A percentile compares a stretch with the other conserved stretches of the same genome.
Conservation (phyloP, 148 eudicot species). For the Limonium bicolor region DNA sequence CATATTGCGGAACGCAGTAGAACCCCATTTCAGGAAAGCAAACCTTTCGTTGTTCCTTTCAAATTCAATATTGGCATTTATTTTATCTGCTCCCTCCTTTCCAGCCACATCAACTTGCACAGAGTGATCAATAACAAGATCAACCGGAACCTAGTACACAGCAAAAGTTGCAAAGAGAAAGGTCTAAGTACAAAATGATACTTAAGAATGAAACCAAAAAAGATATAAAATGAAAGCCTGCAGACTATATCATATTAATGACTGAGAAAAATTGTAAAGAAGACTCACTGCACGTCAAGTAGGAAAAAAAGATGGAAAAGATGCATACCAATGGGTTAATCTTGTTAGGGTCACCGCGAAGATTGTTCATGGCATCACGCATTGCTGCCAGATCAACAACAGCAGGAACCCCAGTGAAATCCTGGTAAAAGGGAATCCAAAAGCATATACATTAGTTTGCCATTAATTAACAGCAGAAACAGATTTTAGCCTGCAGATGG, state of each 20-base stretch:
- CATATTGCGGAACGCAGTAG: slow-evolving; percentile 48
- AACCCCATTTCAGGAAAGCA: slow-evolving; percentile 60
- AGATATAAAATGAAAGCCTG: no score
- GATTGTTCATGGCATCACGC: slow-evolving; percentile 62
- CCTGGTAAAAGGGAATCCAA: slow-evolving; percentile 12
- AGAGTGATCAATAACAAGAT: slow-evolving; percentile 59
- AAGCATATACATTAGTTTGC: neutral
- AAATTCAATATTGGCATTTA: slow-evolving; percentile 54
- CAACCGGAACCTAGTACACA: slow-evolving; percentile 42
- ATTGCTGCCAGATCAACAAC: slow-evolving; percentile 53
- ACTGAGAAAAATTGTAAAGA: no score
- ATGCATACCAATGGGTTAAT: slow-evolving; percentile 43
- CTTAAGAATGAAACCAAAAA: no score
- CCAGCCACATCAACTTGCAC: slow-evolving; percentile 58
- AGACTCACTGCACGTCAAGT: no score
- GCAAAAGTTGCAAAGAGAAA: no score
- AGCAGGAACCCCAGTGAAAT: slow-evolving; percentile 58
- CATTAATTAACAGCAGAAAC: neutral
- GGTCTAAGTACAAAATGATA: no score
- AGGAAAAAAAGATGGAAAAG: neutral
- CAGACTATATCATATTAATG: no score
- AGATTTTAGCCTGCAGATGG: neutral
- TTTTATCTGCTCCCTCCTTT: slow-evolving; percentile 53
- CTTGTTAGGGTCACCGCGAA: slow-evolving; percentile 49
- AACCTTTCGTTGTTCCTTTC: slow-evolving; percentile 59